Evolutionary conservation across 768 basidiomycete genomes (phyloP).

Genomic region (Hericium erinaceus): DNA sequence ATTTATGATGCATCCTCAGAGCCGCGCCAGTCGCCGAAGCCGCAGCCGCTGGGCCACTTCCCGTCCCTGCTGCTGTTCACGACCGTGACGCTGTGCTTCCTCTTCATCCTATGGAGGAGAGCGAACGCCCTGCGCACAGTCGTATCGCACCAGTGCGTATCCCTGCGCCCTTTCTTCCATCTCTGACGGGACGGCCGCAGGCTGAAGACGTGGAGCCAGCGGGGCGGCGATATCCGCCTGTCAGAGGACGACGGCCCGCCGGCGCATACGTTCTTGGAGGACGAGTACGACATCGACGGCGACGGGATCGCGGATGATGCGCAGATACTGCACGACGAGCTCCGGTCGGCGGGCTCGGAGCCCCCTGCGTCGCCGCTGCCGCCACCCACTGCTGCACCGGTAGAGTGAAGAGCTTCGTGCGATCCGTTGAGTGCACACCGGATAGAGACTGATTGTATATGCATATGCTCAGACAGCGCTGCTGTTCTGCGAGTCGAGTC

Average conservation of each 20-base stretch:
- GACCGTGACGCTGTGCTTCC: slow-evolving; percentile 40
- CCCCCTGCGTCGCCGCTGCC: too few relatives aligned
- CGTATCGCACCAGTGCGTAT: slow-evolving; percentile 48
- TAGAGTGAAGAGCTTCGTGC: too few relatives aligned
- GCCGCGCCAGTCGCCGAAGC: slow-evolving; percentile 42
- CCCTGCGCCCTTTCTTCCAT: background rate
- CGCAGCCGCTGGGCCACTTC: slow-evolving; percentile 53
- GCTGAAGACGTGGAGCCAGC: slow-evolving; percentile 42
- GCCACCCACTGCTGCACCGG: too few relatives aligned
- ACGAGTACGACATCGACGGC: slow-evolving; percentile 37
- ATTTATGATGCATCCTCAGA: background rate
- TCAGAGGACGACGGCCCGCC: slow-evolving; percentile 62
- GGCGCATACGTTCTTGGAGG: slow-evolving; percentile 47
- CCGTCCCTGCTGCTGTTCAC: slow-evolving; percentile 45
- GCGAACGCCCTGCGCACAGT: slow-evolving; percentile 42
- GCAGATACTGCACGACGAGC: background rate
- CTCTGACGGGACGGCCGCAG: slow-evolving; percentile 22
- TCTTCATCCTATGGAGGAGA: slow-evolving; percentile 57
- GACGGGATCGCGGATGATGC: slow-evolving; percentile 17
- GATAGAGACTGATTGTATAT: too few relatives aligned
- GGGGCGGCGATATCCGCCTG: slow-evolving; percentile 50
- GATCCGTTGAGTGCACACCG: too few relatives aligned
- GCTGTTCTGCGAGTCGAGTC: too few relatives aligned
- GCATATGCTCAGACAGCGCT: too few relatives aligned
- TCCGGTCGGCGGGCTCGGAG: background rate